Percentiles rank a stretch among this genome's conserved stretches.
Conservation (phyloP, 805 yeast genomes). For the Candida maltosa region DNA sequence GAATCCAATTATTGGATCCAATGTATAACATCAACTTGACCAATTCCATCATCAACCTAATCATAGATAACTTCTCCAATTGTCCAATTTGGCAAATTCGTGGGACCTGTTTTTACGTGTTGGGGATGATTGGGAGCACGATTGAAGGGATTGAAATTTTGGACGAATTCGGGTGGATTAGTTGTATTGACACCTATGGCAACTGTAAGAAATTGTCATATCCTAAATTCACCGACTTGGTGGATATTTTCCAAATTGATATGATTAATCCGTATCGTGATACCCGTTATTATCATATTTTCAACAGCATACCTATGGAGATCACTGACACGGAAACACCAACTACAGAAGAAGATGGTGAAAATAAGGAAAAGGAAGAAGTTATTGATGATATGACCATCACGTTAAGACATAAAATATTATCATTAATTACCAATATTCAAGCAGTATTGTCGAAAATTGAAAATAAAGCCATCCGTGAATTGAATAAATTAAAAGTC, state of each 20-base stretch:
- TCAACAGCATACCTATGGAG: slow-evolving; percentile 12
- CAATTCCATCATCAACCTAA: slow-evolving; percentile 35
- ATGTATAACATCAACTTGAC: slow-evolving; percentile 18
- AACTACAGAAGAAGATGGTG: slow-evolving; percentile 1
- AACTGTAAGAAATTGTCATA: slow-evolving; percentile 17
- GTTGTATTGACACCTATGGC: slow-evolving; percentile 16
- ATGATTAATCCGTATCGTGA: slow-evolving; percentile 23
- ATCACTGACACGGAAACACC: not conserved
- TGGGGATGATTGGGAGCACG: slow-evolving; percentile 73
- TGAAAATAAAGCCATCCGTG: slow-evolving; percentile 57
- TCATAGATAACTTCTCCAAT: slow-evolving; percentile 38
- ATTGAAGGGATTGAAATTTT: slow-evolving; percentile 79
- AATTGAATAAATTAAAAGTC: slow-evolving; percentile 51
- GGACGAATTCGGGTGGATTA: slow-evolving; percentile 75
- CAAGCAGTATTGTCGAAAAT: slow-evolving; percentile 38
- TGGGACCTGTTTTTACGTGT: slow-evolving; percentile 73
- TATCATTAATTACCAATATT: slow-evolving; percentile 46
- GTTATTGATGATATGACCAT: not conserved
- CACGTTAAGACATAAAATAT: slow-evolving; percentile 9
- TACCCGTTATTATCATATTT: slow-evolving; percentile 21
- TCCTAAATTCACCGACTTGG: slow-evolving; percentile 12
- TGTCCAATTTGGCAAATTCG: slow-evolving; percentile 53
- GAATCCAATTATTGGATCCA: slow-evolving; percentile 48
- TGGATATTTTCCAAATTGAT: slow-evolving; percentile 15
- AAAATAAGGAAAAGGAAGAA: slow-evolving; percentile 9